Conservation (phyloP, 345 rosid species). For the Eucalyptus cloeziana region DNA sequence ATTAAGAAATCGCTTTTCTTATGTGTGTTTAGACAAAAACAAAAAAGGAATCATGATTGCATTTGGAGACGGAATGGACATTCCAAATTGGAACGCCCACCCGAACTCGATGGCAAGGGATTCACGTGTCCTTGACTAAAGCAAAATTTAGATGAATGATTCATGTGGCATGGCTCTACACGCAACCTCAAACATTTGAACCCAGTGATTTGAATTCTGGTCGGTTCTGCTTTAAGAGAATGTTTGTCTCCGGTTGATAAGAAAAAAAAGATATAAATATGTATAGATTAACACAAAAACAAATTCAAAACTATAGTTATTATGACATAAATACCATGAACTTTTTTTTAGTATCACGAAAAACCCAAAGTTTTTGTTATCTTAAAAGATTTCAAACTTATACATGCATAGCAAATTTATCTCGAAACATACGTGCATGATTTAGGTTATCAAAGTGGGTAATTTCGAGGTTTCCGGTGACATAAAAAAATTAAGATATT, state of each 20-base stretch:
- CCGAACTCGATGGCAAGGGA: not conserved
- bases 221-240: not conserved
- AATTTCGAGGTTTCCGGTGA: not conserved
- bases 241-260: not conserved
- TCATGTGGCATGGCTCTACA: not conserved
- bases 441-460: no score
- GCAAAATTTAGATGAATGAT: not conserved
- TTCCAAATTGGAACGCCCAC: not conserved
- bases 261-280: no score
- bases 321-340: no score
- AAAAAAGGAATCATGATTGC: not conserved
- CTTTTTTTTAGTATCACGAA: not conserved
- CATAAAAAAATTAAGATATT: not conserved
- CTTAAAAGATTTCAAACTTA: not conserved
- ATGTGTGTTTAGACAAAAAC: not conserved
- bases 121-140: not conserved
- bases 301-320: not conserved
- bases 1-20: not conserved
- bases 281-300: no score
- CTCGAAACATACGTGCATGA: no score
- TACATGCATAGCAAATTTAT: no score
- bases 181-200: not conserved
- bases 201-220: not conserved
- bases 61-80: not conserved
- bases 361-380: no score